Evolutionary conservation across 2,329 filamentous ascomycete species (phyloP).

Genomic region (Sclerotiophoma versabilis): DNA sequence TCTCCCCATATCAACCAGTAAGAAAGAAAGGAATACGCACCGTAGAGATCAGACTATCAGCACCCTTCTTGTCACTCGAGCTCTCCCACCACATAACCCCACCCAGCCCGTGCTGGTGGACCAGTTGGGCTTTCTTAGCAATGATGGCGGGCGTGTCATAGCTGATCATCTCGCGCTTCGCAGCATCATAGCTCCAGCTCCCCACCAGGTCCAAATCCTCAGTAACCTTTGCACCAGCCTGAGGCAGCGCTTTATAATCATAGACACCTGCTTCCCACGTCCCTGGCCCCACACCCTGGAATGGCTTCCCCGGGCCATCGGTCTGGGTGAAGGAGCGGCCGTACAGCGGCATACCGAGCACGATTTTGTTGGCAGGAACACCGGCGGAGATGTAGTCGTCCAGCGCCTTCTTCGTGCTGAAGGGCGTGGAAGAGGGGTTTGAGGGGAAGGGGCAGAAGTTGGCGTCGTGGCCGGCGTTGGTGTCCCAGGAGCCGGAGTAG

Average conservation of each 20-base stretch:
- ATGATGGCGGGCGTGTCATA: constrained; percentile 45
- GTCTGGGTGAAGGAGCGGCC: constrained; percentile 44
- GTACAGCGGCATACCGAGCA: constrained; percentile 48
- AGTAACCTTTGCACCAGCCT: too few relatives aligned
- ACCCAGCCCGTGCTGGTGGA: constrained; percentile 6
- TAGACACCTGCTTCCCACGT: constrained; percentile 4
- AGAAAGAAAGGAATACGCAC: too few relatives aligned
- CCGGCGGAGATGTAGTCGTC: constrained; percentile 40
- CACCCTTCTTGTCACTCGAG: too few relatives aligned
- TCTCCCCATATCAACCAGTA: too few relatives aligned
- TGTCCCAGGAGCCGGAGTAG: constrained; percentile 57
- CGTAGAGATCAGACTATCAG: too few relatives aligned
- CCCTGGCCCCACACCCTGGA: constrained; percentile 36
- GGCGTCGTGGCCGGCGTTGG: constrained; percentile 41
- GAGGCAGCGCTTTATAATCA: too few relatives aligned
- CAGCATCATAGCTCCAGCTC: constrained; percentile 41
- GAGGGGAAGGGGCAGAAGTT: constrained; percentile 35
- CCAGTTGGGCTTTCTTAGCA: constrained; percentile 32
- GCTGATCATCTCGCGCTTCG: constrained; percentile 32
- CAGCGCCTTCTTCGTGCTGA: constrained; percentile 41
- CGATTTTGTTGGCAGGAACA: constrained; percentile 42
- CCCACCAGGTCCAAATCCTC: constrained; percentile 19
- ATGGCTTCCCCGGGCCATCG: constrained; percentile 42
- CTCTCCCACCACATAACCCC: too few relatives aligned
- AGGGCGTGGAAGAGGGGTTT: constrained; percentile 41